phyloP scores from a whole-genome alignment of 768 basidiomycete species.

The Naganishia kalamii region DNA sequence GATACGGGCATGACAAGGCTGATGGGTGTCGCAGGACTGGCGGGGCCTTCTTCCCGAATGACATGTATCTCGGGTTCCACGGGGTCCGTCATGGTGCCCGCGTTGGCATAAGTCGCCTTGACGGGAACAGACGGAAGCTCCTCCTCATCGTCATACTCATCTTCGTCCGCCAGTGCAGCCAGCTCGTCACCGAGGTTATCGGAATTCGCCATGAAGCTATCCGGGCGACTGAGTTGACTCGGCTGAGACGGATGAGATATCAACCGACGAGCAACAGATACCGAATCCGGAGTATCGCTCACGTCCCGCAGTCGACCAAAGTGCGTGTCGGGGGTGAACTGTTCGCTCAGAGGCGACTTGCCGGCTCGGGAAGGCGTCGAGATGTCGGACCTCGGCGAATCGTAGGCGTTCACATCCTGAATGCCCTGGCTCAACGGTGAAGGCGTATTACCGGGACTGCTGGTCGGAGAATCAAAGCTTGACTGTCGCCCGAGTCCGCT shows the following conservation, averaged over 20 bases:
- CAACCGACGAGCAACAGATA: neutral
- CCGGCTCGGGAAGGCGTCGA: neutral
- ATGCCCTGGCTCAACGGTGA: neutral
- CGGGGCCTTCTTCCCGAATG: neutral
- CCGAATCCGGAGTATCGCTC: conserved; percentile 12
- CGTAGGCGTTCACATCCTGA: neutral
- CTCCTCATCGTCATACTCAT: conserved; percentile 2
- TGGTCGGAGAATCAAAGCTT: neutral
- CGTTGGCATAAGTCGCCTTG: conserved; percentile 25
- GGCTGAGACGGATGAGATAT: conserved; percentile 12
- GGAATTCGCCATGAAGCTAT: conserved; percentile 1
- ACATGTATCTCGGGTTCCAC: conserved; percentile 2
- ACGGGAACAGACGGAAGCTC: neutral
- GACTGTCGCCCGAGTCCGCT: conserved; percentile 11
- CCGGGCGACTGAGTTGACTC: conserved; percentile 12
- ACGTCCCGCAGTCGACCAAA: conserved; percentile 3
- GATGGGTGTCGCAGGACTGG: conserved; percentile 12
- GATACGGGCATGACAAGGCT: conserved; percentile 24
- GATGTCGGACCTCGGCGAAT: neutral
- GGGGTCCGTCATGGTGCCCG: conserved; percentile 33
- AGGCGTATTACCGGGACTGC: neutral
- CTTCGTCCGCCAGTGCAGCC: conserved; percentile 25
- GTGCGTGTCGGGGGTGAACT: neutral
- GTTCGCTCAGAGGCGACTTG: conserved; percentile 1
- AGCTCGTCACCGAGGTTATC: conserved; percentile 40